phyloP scores from a whole-genome alignment of 2,329 filamentous ascomycete species.

The Aspergillus niger region DNA sequence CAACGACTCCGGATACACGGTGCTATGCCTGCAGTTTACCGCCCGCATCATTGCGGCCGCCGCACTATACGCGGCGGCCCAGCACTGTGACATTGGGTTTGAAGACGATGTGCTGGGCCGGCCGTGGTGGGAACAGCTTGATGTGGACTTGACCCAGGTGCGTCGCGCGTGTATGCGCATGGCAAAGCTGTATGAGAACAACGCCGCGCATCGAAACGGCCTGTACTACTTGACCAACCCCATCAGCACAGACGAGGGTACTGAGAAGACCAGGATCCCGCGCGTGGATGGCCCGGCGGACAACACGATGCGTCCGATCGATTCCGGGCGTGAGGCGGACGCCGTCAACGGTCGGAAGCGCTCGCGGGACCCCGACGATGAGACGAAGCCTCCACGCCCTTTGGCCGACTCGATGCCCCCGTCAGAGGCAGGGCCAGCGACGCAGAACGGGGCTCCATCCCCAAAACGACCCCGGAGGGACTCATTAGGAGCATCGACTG shows the following conservation, averaged over 20 bases:
- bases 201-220: constrained; percentile 45
- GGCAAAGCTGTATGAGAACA: constrained; percentile 56
- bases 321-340: constrained; percentile 11
- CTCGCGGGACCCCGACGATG: constrained; percentile 39
- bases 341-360: constrained; percentile 41
- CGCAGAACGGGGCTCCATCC: constrained; percentile 34
- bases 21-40: constrained; percentile 77
- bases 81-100: constrained; percentile 72
- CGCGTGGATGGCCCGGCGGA: constrained; percentile 32
- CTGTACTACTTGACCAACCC: constrained; percentile 46
- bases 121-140: constrained; percentile 84
- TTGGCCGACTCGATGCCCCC: constrained; percentile 14
- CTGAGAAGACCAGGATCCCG: constrained; percentile 41
- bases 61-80: constrained; percentile 82
- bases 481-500: constrained; percentile 18
- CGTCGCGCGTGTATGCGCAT: constrained; percentile 74
- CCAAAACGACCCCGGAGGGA: constrained; percentile 42
- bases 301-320: constrained; percentile 4
- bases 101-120: constrained; percentile 71
- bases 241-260: constrained; percentile 35
- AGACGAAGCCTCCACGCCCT: constrained; percentile 15
- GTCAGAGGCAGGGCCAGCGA: constrained; percentile 9
- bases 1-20: constrained; percentile 84
- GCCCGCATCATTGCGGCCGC: constrained; percentile 80
- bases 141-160: constrained; percentile 71